Percentiles rank a stretch among this genome's conserved stretches.
Evolutionary conservation across 2,329 filamentous ascomycete species (phyloP).

Genomic region (Fusarium sp.): DNA sequence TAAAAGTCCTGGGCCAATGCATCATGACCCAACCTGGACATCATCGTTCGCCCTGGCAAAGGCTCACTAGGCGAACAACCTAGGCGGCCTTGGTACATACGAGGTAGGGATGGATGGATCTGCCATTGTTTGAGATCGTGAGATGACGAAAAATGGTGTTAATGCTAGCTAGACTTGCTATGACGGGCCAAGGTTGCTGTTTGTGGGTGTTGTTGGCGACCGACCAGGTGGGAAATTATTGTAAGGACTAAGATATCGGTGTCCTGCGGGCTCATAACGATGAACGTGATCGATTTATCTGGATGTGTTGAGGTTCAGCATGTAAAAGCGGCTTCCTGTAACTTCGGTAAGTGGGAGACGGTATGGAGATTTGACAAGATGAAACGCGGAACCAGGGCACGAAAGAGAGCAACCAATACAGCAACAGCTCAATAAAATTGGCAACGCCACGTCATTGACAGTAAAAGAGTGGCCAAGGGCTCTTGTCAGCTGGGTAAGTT

Average conservation of each 20-base stretch:
- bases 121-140: constrained; percentile 20
- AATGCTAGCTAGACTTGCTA: constrained; percentile 1
- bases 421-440: background rate
- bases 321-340: background rate
- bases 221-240: background rate
- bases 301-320: constrained; percentile 4
- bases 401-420: constrained; percentile 4
- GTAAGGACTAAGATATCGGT: too few species aligned
- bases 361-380: constrained; percentile 32
- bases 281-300: constrained; percentile 1
- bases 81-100: constrained; percentile 3
- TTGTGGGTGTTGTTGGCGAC: constrained; percentile 8
- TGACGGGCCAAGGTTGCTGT: constrained; percentile 4
- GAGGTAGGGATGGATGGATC: constrained; percentile 3
- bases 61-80: constrained; percentile 15
- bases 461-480: constrained; percentile 30
- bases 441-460: constrained; percentile 21
- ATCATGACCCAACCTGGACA: constrained; percentile 40
- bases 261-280: background rate
- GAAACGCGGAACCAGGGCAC: constrained; percentile 23
- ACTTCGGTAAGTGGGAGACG: constrained; percentile 24
- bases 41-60: constrained; percentile 31
- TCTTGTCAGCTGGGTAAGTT: constrained; percentile 21
- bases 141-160: constrained; percentile 42
- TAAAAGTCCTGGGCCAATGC: constrained; percentile 23